phyloP scores from a whole-genome alignment of 1,139 yeast species.

The Blastobotrys apis region DNA sequence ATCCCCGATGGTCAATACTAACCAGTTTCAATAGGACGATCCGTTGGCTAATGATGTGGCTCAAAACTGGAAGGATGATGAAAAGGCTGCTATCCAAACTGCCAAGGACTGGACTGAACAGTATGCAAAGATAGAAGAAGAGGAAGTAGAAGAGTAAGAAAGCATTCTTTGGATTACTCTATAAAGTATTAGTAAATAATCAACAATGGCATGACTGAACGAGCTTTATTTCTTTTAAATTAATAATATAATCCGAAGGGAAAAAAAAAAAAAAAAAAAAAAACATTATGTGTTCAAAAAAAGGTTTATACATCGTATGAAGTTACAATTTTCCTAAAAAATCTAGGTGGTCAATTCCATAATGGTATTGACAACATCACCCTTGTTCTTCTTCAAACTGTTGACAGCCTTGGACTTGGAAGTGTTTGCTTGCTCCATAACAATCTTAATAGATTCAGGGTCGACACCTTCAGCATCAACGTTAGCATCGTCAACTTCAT shows the following conservation, averaged over 20 bases:
- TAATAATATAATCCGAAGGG: too few relatives aligned
- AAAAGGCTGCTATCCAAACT: constrained; percentile 69
- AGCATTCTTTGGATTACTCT: too few relatives aligned
- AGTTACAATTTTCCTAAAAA: not conserved
- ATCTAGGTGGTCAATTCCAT: constrained; percentile 59
- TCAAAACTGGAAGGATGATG: constrained; percentile 89
- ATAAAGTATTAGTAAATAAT: too few relatives aligned
- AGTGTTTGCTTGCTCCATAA: constrained; percentile 85
- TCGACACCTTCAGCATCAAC: constrained; percentile 75
- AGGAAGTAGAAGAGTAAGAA: not conserved
- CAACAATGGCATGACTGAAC: too few relatives aligned
- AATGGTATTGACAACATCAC: constrained; percentile 94
- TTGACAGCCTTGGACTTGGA: constrained; percentile 86
- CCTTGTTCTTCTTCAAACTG: constrained; percentile 83
- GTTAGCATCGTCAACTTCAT: constrained; percentile 37
- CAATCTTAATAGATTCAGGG: constrained; percentile 72
- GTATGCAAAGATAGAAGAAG: constrained; percentile 45
- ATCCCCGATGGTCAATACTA: not conserved
- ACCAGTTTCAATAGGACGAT: too few relatives aligned
- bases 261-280: not conserved
- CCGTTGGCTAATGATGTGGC: constrained; percentile 98
- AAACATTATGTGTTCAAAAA: not conserved
- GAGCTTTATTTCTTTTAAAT: too few relatives aligned
- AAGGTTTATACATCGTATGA: not conserved
- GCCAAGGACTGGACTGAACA: constrained; percentile 84